Evolutionary conservation across 768 basidiomycete species (phyloP).

Genomic region (Mycena floridula): DNA sequence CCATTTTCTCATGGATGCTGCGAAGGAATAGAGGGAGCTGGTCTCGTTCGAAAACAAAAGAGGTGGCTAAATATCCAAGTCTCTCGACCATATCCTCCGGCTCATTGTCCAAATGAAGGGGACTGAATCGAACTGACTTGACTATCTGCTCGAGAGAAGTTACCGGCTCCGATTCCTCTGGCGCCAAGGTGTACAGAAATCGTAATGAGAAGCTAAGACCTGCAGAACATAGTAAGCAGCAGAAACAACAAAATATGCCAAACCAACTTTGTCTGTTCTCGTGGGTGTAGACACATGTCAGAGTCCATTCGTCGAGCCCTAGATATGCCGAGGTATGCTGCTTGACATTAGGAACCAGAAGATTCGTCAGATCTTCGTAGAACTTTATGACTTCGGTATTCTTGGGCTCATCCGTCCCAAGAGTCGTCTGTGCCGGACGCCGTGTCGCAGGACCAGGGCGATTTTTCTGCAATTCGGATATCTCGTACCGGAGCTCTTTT

Average conservation of each 20-base stretch:
- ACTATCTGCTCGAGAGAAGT: conserved; percentile 32
- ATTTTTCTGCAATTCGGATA: conserved; percentile 34
- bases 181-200: conserved; percentile 31
- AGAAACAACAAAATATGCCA: conserved; percentile 6
- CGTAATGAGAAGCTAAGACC: conserved; percentile 58
- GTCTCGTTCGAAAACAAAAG: conserved; percentile 63
- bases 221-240: conserved; percentile 17
- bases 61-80: conserved; percentile 52
- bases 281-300: conserved; percentile 65
- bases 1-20: conserved; percentile 50
- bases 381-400: conserved; percentile 57
- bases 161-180: conserved; percentile 21
- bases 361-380: conserved; percentile 84
- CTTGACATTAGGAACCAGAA: conserved; percentile 63
- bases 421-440: conserved; percentile 24
- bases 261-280: neutral
- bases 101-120: conserved; percentile 61
- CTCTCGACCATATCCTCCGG: conserved; percentile 44
- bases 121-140: conserved; percentile 53
- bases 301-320: conserved; percentile 51
- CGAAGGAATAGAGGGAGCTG: conserved; percentile 66
- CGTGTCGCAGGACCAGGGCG: conserved; percentile 33
- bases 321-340: conserved; percentile 24
- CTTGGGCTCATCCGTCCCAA: conserved; percentile 48
- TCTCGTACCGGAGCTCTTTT: conserved; percentile 38